Conservation (phyloP, 208 protist genomes). For the Crithidia thermophila region DNA sequence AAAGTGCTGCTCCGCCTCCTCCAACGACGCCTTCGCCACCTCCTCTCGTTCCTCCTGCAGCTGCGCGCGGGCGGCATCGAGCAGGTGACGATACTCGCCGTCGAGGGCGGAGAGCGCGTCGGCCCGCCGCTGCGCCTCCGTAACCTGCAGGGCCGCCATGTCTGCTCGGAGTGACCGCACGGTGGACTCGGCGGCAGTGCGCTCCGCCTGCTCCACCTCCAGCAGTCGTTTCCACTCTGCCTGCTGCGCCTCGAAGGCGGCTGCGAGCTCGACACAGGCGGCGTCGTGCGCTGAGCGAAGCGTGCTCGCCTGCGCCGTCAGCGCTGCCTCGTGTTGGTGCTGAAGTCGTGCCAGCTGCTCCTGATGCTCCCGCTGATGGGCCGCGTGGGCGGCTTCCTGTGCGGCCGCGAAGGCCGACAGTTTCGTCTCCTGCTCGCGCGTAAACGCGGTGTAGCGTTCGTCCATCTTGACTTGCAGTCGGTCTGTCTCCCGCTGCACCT, state of each 20-base stretch:
- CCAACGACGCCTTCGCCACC: conserved; percentile 41
- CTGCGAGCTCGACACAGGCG: not conserved
- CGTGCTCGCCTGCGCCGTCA: conserved; percentile 19
- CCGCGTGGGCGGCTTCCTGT: conserved; percentile 16
- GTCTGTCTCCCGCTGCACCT: conserved; percentile 26
- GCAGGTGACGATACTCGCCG: conserved; percentile 13
- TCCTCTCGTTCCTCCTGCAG: conserved; percentile 46
- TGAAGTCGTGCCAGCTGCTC: conserved; percentile 27
- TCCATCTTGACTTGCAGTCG: conserved; percentile 27
- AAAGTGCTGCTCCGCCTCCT: conserved; percentile 59
- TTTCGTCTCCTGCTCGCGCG: conserved; percentile 11
- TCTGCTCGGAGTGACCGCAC: conserved; percentile 1
- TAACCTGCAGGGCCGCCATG: conserved; percentile 20
- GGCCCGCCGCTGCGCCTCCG: conserved; percentile 17
- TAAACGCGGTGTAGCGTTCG: conserved; percentile 24
- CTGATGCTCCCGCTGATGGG: conserved; percentile 17
- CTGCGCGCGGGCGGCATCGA: conserved; percentile 7
- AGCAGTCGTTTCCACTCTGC: conserved; percentile 6
- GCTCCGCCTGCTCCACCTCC: conserved; percentile 2
- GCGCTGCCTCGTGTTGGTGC: conserved; percentile 15
- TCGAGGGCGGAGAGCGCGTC: conserved; percentile 17
- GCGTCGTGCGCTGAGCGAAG: conserved; percentile 14
- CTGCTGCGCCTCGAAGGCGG: conserved; percentile 22
- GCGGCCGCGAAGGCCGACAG: conserved; percentile 4
- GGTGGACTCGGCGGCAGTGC: conserved; percentile 2